These are phyloP conservation scores for Metschnikowia kunwiensis DNA, from an alignment of 805 yeast genomes.

Conservation along the genomic window DNA sequence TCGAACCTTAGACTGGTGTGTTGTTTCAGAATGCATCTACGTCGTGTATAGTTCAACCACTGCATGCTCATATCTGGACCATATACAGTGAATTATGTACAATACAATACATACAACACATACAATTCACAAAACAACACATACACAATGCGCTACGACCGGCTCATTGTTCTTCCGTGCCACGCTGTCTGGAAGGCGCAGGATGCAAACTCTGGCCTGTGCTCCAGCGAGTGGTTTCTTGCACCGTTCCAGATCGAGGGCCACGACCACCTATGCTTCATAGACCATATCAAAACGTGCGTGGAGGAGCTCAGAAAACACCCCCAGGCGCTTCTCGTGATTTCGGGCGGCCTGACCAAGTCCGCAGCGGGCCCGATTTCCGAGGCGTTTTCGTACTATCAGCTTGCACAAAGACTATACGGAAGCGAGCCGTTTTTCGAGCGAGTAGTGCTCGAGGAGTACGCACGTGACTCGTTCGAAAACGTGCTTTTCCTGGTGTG, in stretches of 20 bases:
- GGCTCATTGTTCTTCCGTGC: conserved; percentile 43
- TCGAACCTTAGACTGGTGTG: too few species aligned
- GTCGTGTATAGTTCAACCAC: too few species aligned
- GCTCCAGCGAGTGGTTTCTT: conserved; percentile 57
- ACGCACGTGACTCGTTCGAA: conserved; percentile 77
- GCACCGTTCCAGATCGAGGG: conserved; percentile 70
- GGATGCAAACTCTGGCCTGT: conserved; percentile 39
- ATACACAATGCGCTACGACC: background rate
- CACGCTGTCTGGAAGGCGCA: conserved; percentile 55
- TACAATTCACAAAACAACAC: background rate
- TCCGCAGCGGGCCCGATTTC: conserved; percentile 50
- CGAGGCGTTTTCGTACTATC: conserved; percentile 58
- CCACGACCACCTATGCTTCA: conserved; percentile 62
- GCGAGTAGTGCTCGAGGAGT: conserved; percentile 57
- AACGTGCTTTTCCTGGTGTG: conserved; percentile 62
- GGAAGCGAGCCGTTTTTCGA: background rate
- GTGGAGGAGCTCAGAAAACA: conserved; percentile 34
- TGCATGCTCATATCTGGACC: too few species aligned
- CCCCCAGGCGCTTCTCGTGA: conserved; percentile 38
- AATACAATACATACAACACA: too few species aligned
- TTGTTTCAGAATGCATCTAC: too few species aligned
- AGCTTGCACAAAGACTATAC: conserved; percentile 37
- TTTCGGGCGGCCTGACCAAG: conserved; percentile 73
- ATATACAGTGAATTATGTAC: too few species aligned
- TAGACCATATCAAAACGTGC: conserved; percentile 54